These are phyloP conservation scores for Udeniomyces megalosporus DNA, from an alignment of 768 basidiomycete genomes.

Conservation along the genomic window DNA sequence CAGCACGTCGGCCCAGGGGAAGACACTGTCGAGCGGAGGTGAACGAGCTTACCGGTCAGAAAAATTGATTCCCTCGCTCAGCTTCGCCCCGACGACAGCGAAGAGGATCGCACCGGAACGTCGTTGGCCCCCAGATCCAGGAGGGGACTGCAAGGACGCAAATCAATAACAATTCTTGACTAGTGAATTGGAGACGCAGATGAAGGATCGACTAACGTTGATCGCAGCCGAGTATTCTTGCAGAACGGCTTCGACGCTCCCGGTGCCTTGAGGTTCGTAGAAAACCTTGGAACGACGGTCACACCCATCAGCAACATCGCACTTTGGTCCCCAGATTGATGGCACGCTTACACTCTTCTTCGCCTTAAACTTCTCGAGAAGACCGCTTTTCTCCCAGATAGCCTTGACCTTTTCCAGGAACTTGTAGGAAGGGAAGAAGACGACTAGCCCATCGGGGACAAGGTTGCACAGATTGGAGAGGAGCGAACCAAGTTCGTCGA, in stretches of 20 bases:
- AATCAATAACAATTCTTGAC: background rate
- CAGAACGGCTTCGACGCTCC: conserved; percentile 56
- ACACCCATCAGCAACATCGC: no score
- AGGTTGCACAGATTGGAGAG: conserved; percentile 62
- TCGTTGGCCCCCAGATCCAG: background rate
- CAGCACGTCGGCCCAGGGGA: conserved; percentile 26
- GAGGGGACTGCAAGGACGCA: background rate
- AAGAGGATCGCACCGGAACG: conserved; percentile 60
- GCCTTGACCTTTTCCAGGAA: conserved; percentile 54
- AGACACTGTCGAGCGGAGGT: background rate
- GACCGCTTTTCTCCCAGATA: conserved; percentile 48
- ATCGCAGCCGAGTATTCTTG: conserved; percentile 49
- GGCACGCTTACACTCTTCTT: conserved; percentile 55
- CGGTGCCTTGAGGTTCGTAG: conserved; percentile 62
- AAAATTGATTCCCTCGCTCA: conserved; percentile 76
- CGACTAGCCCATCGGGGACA: conserved; percentile 73
- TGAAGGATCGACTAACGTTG: background rate
- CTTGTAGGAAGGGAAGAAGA: conserved; percentile 84
- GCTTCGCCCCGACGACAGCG: conserved; percentile 89
- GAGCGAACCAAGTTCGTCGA: conserved; percentile 66
- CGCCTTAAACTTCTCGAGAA: conserved; percentile 43
- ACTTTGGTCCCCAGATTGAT: no score
- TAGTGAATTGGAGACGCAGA: background rate
- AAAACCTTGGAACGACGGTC: no score
- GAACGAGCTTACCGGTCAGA: conserved; percentile 37